A percentile compares a stretch with the other conserved stretches of the same genome.
Evolutionary conservation across 164 flowering plant species (phyloP).

Genomic region (Nelumbo lutea): DNA sequence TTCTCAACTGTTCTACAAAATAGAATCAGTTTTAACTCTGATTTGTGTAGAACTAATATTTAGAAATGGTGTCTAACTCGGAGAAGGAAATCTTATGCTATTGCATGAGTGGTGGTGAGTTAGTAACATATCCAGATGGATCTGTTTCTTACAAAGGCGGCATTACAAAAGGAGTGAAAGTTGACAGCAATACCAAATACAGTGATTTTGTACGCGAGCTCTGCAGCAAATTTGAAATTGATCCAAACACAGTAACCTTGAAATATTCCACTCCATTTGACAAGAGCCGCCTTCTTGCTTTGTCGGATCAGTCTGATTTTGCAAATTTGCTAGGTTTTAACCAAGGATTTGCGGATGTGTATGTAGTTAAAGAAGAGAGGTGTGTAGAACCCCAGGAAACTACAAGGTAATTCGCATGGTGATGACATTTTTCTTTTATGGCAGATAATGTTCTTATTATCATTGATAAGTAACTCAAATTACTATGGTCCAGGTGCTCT

Average conservation of each 20-base stretch:
- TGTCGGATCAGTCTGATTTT: background rate
- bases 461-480: background rate
- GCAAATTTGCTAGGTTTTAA: background rate
- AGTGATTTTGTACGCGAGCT: background rate
- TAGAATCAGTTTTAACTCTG: background rate
- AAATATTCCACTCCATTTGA: background rate
- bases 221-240: background rate
- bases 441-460: background rate
- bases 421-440: no score
- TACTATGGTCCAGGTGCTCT: background rate
- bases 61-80: background rate
- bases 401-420: no score
- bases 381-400: background rate
- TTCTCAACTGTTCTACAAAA: no score
- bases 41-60: background rate
- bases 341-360: background rate
- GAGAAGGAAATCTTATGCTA: background rate
- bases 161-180: background rate
- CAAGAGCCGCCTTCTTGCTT: background rate
- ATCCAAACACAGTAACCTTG: background rate
- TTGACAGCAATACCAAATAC: background rate
- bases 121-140: background rate
- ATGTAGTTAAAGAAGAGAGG: background rate
- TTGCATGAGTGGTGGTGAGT: background rate
- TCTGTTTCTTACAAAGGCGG: background rate